Evolutionary conservation across 2,329 filamentous ascomycete species (phyloP), one percentile per base, ranked within the genome.

Genomic region (Diplodia intermedia): DNA sequence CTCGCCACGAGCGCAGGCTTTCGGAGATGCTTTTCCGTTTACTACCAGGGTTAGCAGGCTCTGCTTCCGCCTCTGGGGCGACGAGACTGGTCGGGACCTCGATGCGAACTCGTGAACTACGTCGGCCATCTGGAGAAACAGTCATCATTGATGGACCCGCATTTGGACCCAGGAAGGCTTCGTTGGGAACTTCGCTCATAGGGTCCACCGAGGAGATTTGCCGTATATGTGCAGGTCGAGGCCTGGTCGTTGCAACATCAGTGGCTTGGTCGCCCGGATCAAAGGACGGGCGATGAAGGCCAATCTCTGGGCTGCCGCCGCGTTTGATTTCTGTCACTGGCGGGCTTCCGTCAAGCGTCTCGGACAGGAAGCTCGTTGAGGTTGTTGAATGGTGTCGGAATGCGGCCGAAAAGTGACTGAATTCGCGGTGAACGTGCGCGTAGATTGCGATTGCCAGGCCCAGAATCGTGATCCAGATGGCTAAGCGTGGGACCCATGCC

Each of bases 401-500:
- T 15, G 38, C 66, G 33, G 43, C 36, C n/a, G 66, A 61, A 12
- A 62, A 61, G n/a, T 47, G 40, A 7, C 38, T 55, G 52, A 68
- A 68, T 11, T 68, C 66, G 18, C 38, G 38, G 14, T 47, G 66
- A 26, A 68, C 66, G 71, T 92, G 90, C 12, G 87, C 74, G 75
- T 93, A 93, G n/a, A 93, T 89, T 7, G 86, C 86, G 29, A 86
- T 80, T 60, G 92, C 92, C 2, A 91, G 86, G 33, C 82, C 76
- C 40, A 92, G 79, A 70, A 94, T 90, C 31, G 85, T 80, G 9
- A 85, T 74, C 71, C 91, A 87, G 63, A 93, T 88, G 43, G 91
- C 71, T 71, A 93, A 93, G 61, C 91, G 85, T 43, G 91, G 91
- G 8, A 91, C 84, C 91, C 91, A 94, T 68, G 86, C 86, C 2